These are phyloP conservation scores for Coemansia sp. DNA, from an alignment of 192 early-diverging fungal genomes.

Conservation along the genomic window DNA sequence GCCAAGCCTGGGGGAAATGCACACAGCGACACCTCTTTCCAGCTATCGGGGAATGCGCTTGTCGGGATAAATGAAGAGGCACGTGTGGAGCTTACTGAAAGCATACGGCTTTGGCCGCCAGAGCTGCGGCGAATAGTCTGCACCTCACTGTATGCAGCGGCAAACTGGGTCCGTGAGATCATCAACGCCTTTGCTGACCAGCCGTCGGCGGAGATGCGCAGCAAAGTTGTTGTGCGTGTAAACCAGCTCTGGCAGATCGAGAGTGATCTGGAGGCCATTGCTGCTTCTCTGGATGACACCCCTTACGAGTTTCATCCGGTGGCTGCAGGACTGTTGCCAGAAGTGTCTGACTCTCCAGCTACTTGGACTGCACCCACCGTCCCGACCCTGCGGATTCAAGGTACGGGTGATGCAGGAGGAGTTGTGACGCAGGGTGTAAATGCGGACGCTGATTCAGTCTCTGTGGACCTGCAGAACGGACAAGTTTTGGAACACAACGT, in stretches of 20 bases:
- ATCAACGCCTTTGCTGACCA: constrained; percentile 66
- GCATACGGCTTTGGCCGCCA: constrained; percentile 16
- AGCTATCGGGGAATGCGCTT: constrained; percentile 22
- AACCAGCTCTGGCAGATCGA: constrained; percentile 42
- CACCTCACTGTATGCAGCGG: constrained; percentile 35
- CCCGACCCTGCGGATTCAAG: constrained; percentile 6
- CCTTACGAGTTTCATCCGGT: constrained; percentile 26
- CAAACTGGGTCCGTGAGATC: constrained; percentile 67
- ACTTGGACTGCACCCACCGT: constrained; percentile 1
- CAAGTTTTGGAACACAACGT: not conserved
- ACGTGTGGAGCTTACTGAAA: constrained; percentile 25
- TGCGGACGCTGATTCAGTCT: not conserved
- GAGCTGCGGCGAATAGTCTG: constrained; percentile 33
- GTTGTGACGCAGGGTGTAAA: not conserved
- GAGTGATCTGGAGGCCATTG: constrained; percentile 21
- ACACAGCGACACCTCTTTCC: constrained; percentile 14
- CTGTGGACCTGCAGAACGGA: not conserved
- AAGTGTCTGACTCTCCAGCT: constrained; percentile 19
- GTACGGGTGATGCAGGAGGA: not conserved
- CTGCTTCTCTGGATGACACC: constrained; percentile 26
- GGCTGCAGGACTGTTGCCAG: constrained; percentile 34
- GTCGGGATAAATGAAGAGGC: constrained; percentile 42
- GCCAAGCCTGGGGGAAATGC: not conserved
- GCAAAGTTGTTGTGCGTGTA: constrained; percentile 33
- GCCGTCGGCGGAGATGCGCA: constrained; percentile 20